Evolutionary conservation across 805 yeast genomes (phyloP).

Genomic region (Teunomyces aglyptinius): DNA sequence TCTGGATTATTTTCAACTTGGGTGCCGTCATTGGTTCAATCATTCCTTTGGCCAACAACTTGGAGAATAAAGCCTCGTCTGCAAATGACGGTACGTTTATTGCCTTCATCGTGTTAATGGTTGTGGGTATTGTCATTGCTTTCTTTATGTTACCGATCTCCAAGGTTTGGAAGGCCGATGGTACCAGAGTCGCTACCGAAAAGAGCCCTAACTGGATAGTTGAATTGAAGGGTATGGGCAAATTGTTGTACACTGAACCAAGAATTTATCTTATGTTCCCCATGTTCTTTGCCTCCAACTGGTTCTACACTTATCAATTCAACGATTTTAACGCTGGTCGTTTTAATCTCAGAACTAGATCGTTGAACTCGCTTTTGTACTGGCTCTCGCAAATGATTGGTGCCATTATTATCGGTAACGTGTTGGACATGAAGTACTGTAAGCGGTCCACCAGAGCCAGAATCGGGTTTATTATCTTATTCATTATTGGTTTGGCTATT

Average conservation of each 20-base stretch:
- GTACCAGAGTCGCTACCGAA: slow-evolving; percentile 45
- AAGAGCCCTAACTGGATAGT: slow-evolving; percentile 45
- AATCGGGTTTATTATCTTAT: slow-evolving; percentile 42
- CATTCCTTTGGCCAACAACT: slow-evolving; percentile 55
- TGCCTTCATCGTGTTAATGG: slow-evolving; percentile 54
- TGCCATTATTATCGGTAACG: slow-evolving; percentile 46
- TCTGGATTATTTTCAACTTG: slow-evolving; percentile 60
- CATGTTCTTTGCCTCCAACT: slow-evolving; percentile 61
- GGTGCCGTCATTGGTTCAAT: slow-evolving; percentile 62
- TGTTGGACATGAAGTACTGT: slow-evolving; percentile 44
- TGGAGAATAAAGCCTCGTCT: slow-evolving; percentile 35
- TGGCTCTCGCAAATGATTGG: slow-evolving; percentile 63
- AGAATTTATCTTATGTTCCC: slow-evolving; percentile 53
- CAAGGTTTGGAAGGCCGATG: slow-evolving; percentile 50
- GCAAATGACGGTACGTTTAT: slow-evolving; percentile 50
- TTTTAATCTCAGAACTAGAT: slow-evolving; percentile 58
- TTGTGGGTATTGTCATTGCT: slow-evolving; percentile 46
- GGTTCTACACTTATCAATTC: slow-evolving; percentile 66
- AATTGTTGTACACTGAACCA: slow-evolving; percentile 39
- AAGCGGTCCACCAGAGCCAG: slow-evolving; percentile 47
- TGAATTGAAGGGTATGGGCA: slow-evolving; percentile 43
- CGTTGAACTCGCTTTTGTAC: slow-evolving; percentile 58
- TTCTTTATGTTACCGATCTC: slow-evolving; percentile 46
- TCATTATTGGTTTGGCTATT: slow-evolving; percentile 43
- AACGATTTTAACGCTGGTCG: slow-evolving; percentile 55